phyloP scores from a whole-genome alignment of 495 filamentous ascomycete species.

The Aspergillus homomorphus region DNA sequence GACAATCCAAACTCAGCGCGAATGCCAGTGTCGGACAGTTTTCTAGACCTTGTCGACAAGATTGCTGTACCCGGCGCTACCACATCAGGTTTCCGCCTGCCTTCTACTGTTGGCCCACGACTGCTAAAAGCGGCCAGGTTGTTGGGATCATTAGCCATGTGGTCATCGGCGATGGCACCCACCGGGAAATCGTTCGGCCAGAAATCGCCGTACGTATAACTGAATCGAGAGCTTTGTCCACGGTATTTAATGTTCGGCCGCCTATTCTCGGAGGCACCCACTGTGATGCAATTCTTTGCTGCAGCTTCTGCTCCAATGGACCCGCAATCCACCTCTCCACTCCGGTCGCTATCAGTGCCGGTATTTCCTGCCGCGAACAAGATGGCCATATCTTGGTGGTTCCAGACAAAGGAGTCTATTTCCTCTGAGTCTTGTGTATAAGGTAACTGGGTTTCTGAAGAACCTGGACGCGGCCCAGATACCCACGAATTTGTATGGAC shows the following conservation, averaged over 20 bases:
- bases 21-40: too few species aligned
- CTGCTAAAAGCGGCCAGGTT: slow-evolving; percentile 13
- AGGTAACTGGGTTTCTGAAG: background rate
- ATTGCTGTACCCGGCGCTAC: slow-evolving; percentile 12
- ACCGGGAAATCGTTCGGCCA: too few species aligned
- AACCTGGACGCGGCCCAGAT: too few species aligned
- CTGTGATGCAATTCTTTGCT: slow-evolving; percentile 8
- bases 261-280: slow-evolving; percentile 6
- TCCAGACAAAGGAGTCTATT: slow-evolving; percentile 8
- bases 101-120: slow-evolving; percentile 10
- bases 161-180: background rate
- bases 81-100: slow-evolving; percentile 10
- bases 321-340: background rate
- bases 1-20: slow-evolving; percentile 3
- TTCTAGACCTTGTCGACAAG: slow-evolving; percentile 9
- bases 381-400: slow-evolving; percentile 8
- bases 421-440: background rate
- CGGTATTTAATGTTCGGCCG: background rate
- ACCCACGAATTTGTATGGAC: slow-evolving; percentile 12
- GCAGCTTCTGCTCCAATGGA: slow-evolving; percentile 5
- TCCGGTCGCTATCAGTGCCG: background rate
- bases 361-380: background rate
- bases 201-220: slow-evolving; percentile 1
- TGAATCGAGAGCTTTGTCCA: too few species aligned
- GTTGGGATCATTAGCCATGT: slow-evolving; percentile 3